Evolutionary conservation across 768 basidiomycete species (phyloP), one percentile per base, ranked within the genome.

Genomic region (Lactarius hengduanensis): DNA sequence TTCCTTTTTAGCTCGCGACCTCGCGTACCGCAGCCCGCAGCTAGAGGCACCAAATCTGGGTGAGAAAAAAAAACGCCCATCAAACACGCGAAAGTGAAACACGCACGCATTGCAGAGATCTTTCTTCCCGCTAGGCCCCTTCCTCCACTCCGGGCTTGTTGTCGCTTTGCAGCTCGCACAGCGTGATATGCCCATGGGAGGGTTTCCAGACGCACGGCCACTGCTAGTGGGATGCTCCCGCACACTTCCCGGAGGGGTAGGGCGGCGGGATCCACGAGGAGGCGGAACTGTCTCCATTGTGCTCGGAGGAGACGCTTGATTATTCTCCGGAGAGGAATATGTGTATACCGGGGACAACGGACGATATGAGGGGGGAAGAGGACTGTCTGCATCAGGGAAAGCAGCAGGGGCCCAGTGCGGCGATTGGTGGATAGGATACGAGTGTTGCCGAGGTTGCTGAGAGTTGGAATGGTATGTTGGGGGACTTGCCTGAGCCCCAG

Each of bases 71-170:
- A 58, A 64, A 71, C 57, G 54, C 56, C 55, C 59, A 68, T 47
- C 65, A 36, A 34, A 62, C 26, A 69, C 62, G 69, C 30, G 63
- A 62, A 70, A 70, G 55, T 68, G 62, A 70, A 74, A 71, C 69
- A 83, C 90, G 80, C 78, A 94, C 89, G 93, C 93, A 79, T 95
- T 95, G 76, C 93, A 95, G 32, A 95, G 81, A 75, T 95, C 92
- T 77, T 95, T 95, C 76, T 90, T 90, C 32, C 93, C 93, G 72
- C 85, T 92, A 61, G 92, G 91, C 22, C 93, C 93, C 76, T 95
- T 95, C 74, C 93, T 80, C 93, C 93, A 95, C 76, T 95, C 93
- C 0, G 93, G 93, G 73, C 92, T 94, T 9, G 83, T 82, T 8
- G 88, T 92, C 13, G 82, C 87, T 76, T 87, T 90, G 77, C 93